Conservation (phyloP, 2,329 filamentous ascomycete genomes). For the Ambrosiella cleistominuta region DNA sequence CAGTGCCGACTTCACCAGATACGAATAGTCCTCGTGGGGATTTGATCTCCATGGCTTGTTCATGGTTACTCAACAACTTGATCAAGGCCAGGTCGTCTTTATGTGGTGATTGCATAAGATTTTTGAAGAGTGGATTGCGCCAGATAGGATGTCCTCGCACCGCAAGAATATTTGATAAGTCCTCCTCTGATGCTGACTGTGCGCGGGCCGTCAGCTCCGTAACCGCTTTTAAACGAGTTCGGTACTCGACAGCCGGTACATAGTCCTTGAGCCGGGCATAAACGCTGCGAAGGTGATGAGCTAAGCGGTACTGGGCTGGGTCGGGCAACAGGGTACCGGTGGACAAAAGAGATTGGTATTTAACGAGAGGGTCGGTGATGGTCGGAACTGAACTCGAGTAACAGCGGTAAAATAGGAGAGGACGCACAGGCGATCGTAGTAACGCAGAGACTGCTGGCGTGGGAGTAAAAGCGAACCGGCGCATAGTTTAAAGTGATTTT, state of each 20-base stretch:
- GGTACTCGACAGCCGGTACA: slow-evolving; percentile 53
- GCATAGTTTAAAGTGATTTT: slow-evolving; percentile 1
- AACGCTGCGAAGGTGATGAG: slow-evolving; percentile 59
- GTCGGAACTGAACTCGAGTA: slow-evolving; percentile 31
- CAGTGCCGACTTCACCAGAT: slow-evolving; percentile 66
- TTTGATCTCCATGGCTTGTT: slow-evolving; percentile 52
- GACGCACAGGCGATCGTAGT: not conserved
- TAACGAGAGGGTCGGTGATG: slow-evolving; percentile 56
- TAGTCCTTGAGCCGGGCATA: slow-evolving; percentile 65
- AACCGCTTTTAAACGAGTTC: slow-evolving; percentile 44
- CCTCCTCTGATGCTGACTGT: slow-evolving; percentile 16
- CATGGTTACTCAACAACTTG: slow-evolving; percentile 48
- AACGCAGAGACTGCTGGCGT: not conserved
- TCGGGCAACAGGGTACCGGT: slow-evolving; percentile 51
- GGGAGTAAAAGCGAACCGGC: not conserved
- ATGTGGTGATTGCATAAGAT: slow-evolving; percentile 31
- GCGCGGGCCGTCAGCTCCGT: slow-evolving; percentile 27
- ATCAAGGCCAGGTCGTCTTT: slow-evolving; percentile 34
- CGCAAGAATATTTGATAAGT: slow-evolving; percentile 23
- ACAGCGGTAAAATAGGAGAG: slow-evolving; percentile 10
- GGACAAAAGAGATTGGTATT: slow-evolving; percentile 55
- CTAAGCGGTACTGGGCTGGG: slow-evolving; percentile 53
- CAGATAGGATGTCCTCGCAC: slow-evolving; percentile 37
- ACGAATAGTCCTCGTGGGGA: slow-evolving; percentile 60
- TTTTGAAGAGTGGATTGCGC: slow-evolving; percentile 39